A percentile compares a stretch with the other conserved stretches of the same genome.
phyloP scores from a whole-genome alignment of 2,329 filamentous ascomycete species.

The Cadophora sp. region DNA sequence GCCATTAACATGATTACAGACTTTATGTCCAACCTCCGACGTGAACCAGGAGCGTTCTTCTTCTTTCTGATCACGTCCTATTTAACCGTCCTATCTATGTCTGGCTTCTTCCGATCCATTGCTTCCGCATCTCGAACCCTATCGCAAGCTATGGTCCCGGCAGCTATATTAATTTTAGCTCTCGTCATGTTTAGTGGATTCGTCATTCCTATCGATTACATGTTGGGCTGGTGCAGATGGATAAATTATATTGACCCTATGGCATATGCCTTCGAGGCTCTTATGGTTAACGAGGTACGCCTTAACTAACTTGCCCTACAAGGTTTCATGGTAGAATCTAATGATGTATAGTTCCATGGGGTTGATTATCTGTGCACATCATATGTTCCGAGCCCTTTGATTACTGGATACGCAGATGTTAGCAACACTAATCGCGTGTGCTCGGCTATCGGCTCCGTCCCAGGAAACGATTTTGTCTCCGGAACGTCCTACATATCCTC shows the following conservation, averaged over 20 bases:
- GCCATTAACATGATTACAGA: not conserved
- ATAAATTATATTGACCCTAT: constrained; percentile 70
- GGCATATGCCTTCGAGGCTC: constrained; percentile 43
- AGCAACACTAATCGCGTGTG: too few relatives aligned
- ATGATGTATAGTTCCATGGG: too few relatives aligned
- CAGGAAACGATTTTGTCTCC: too few relatives aligned
- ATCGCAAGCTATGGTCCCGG: constrained; percentile 67
- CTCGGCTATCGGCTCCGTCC: too few relatives aligned
- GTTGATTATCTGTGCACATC: too few relatives aligned
- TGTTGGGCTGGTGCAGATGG: constrained; percentile 84
- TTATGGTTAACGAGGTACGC: too few relatives aligned
- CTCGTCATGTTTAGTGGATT: constrained; percentile 49
- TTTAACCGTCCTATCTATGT: constrained; percentile 51
- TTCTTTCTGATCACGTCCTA: constrained; percentile 61
- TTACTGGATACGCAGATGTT: too few relatives aligned
- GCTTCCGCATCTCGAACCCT: constrained; percentile 77
- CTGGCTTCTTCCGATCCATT: constrained; percentile 78
- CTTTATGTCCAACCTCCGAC: constrained; percentile 78
- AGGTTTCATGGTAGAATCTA: too few relatives aligned
- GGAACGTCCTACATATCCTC: too few relatives aligned
- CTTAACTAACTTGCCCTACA: too few relatives aligned
- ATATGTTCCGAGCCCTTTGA: too few relatives aligned
- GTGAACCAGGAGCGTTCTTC: constrained; percentile 77
- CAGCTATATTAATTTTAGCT: constrained; percentile 54
- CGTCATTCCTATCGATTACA: constrained; percentile 55